These are phyloP conservation scores for Rhynchosporium graminicola DNA, from an alignment of 2,329 filamentous ascomycete genomes.

Conservation along the genomic window DNA sequence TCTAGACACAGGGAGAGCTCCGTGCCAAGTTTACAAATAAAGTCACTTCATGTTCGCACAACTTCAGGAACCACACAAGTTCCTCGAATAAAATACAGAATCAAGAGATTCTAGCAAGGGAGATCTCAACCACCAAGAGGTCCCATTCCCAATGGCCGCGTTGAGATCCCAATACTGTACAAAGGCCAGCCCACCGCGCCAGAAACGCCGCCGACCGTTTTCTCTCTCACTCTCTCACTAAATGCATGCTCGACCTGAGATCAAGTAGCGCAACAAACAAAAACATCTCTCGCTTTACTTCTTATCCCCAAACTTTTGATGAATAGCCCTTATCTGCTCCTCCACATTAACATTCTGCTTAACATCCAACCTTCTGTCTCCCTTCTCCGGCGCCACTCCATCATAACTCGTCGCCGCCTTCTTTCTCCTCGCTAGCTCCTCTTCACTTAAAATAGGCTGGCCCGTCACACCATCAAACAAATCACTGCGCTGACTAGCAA, in stretches of 20 bases:
- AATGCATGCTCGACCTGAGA: neutral
- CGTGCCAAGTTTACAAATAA: no score
- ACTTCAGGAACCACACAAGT: no score
- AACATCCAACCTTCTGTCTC: slow-evolving; percentile 55
- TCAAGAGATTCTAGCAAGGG: no score
- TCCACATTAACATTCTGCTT: slow-evolving; percentile 75
- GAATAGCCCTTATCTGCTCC: slow-evolving; percentile 76
- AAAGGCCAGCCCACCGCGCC: slow-evolving; percentile 3
- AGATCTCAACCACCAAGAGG: no score
- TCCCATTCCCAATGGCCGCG: neutral
- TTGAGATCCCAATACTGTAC: slow-evolving; percentile 9
- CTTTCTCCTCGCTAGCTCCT: slow-evolving; percentile 75
- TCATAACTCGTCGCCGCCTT: slow-evolving; percentile 70
- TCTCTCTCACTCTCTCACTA: neutral
- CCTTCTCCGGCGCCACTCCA: slow-evolving; percentile 59
- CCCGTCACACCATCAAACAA: slow-evolving; percentile 78
- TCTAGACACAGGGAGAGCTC: no score
- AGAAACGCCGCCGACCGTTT: slow-evolving; percentile 14
- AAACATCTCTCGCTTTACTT: slow-evolving; percentile 26
- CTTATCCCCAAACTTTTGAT: slow-evolving; percentile 53
- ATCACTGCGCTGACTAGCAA: slow-evolving; percentile 84
- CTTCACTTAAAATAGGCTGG: slow-evolving; percentile 67
- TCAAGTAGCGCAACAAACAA: no score
- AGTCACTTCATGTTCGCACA: no score
- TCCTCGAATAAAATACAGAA: no score